Evolutionary conservation across 23 red algal species (phyloP), one percentile per base, ranked within the genome.

Genomic region (Gracilariopsis chorda): DNA sequence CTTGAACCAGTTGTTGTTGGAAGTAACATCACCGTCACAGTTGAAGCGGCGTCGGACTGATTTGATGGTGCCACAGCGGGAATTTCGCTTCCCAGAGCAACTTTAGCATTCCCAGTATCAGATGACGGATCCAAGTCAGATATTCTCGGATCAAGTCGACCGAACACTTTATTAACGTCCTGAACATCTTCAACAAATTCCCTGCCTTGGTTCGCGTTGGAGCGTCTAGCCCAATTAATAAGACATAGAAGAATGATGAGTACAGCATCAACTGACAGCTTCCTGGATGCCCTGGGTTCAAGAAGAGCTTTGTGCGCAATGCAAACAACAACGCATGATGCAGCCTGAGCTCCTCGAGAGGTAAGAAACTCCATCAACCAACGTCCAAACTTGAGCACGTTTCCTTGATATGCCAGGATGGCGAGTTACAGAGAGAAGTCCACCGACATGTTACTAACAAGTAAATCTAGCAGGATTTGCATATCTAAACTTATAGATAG

Each of bases 371-470:
- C 96, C 17, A 40, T 67, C 5, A 98, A 78, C 96, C 96, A 98
- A 32, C 79, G 90, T 59, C 79, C 84, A 32, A 98, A 90, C 37
- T 98, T 95, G 48, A 98, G 56, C 32, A 88, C 92, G 34, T 95
- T 93, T 47, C 92, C 82, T 35, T 86, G 88, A 25, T 87, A 86
- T 12, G 93, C 93, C 10, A 95, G 48, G n/a, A 98, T 77, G 21
- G 96, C 96, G 17, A 98, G 78, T 77, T 98, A 93, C 45, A 98
- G 74, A 17, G 96, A 89, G 80, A 98, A 96, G 9, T 92, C 88
- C 23, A 88, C 92, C 19, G 82, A 85, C 8, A 63, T 62, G 17
- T 56, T 87, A 12, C 78, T 80, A 1, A 57, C n/a, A 20, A 98
- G 77, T 2, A 93, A 56, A 52, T 98, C 96, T 21, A 74, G 80